These are phyloP conservation scores for Senecio squalidus DNA, from an alignment of 140 eudicot genomes.

Conservation along the genomic window DNA sequence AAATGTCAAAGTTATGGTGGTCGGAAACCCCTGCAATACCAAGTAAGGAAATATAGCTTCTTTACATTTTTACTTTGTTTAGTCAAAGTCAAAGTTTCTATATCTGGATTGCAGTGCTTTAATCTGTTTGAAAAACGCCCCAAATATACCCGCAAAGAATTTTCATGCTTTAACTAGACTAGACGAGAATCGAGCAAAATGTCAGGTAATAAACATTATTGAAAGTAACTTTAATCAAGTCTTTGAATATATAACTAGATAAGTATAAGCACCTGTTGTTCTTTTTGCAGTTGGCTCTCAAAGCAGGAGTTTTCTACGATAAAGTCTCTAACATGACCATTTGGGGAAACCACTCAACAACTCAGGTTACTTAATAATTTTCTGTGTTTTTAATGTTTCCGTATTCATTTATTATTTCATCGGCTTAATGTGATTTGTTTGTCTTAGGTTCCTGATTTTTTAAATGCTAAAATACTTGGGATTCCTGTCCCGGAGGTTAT, in stretches of 20 bases:
- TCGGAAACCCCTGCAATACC: slow-evolving; percentile 99
- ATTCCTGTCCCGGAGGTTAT: slow-evolving; percentile 91
- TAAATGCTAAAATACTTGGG: slow-evolving; percentile 83
- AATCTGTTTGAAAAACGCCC: slow-evolving; percentile 98
- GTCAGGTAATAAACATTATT: slow-evolving; percentile 58
- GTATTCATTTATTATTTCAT: not conserved
- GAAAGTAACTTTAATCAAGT: not conserved
- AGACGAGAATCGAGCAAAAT: slow-evolving; percentile 98
- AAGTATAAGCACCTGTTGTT: not conserved
- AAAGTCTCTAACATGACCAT: slow-evolving; percentile 91
- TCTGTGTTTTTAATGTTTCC: not conserved
- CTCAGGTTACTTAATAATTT: slow-evolving; percentile 55
- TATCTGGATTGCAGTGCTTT: slow-evolving; percentile 61
- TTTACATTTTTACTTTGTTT: not conserved
- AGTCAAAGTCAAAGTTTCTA: slow-evolving; percentile 2
- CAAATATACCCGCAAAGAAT: slow-evolving; percentile 88
- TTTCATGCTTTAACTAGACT: slow-evolving; percentile 98
- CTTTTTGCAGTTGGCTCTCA: slow-evolving; percentile 74
- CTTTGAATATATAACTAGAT: not conserved
- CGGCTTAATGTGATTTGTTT: slow-evolving; percentile 2
- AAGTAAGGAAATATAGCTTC: slow-evolving; percentile 42
- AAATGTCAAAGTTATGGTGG: slow-evolving; percentile 90
- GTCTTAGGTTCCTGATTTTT: slow-evolving; percentile 84
- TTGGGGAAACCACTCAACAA: slow-evolving; percentile 99
- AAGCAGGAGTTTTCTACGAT: slow-evolving; percentile 97